Evolutionary conservation across 2,329 filamentous ascomycete species (phyloP).

Genomic region (Epichloe coenophiala): DNA sequence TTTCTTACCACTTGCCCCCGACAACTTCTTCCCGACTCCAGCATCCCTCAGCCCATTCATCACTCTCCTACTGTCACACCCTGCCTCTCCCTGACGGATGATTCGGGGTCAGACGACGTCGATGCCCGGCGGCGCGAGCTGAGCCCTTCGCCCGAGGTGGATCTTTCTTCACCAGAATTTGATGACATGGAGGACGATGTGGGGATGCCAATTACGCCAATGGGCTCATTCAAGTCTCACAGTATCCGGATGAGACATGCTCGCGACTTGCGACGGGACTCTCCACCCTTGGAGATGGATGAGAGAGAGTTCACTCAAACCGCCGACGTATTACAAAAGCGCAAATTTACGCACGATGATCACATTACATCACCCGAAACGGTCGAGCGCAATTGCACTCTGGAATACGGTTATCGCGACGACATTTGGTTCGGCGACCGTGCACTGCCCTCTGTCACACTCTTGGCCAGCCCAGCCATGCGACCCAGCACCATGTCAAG

Average conservation of each 20-base stretch:
- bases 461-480: constrained; percentile 43
- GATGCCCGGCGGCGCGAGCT: constrained; percentile 56
- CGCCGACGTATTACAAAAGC: constrained; percentile 66
- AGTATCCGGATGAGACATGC: constrained; percentile 21
- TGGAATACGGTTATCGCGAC: constrained; percentile 28
- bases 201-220: constrained; percentile 46
- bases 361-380: constrained; percentile 13
- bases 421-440: constrained; percentile 38
- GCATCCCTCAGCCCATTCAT: constrained; percentile 15
- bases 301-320: constrained; percentile 96
- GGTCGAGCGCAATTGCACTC: constrained; percentile 16
- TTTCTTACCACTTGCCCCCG: constrained; percentile 82
- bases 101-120: constrained; percentile 52
- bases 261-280: constrained; percentile 49
- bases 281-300: constrained; percentile 82
- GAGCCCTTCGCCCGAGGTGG: constrained; percentile 86
- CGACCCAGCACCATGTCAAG: constrained; percentile 19
- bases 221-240: constrained; percentile 46
- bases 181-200: constrained; percentile 56
- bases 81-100: constrained; percentile 52
- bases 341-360: constrained; percentile 38
- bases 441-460: constrained; percentile 23
- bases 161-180: constrained; percentile 76
- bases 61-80: constrained; percentile 58
- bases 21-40: constrained; percentile 55